Evolutionary conservation across 192 early-diverging fungal genomes (phyloP).

Genomic region (Gaertneriomyces semiglobifer): DNA sequence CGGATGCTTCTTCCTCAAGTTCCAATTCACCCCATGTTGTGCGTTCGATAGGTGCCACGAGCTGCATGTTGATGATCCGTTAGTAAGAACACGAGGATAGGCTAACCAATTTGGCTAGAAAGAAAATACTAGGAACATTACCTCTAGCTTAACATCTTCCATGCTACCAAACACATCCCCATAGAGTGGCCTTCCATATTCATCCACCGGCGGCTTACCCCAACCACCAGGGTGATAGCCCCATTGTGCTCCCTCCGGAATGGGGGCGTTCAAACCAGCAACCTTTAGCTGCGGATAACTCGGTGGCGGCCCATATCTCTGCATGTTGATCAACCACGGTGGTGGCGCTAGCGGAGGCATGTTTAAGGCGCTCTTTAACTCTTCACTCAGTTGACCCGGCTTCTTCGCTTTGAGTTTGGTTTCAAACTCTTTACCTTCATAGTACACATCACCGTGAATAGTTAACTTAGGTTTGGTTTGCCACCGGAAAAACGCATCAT

Average conservation of each 20-base stretch:
- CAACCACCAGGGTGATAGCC: constrained; percentile 94
- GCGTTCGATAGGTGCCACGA: constrained; percentile 66
- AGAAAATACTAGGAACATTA: constrained; percentile 20
- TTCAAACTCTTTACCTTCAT: constrained; percentile 96
- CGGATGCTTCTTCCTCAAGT: constrained; percentile 73
- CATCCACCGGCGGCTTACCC: constrained; percentile 59
- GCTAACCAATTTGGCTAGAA: not conserved
- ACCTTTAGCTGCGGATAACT: constrained; percentile 87
- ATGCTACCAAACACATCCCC: constrained; percentile 89
- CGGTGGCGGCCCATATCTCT: constrained; percentile 93
- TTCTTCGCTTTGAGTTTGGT: constrained; percentile 81
- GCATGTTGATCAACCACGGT: constrained; percentile 98
- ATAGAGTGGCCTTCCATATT: constrained; percentile 86
- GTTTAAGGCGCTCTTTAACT: constrained; percentile 80
- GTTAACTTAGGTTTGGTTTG: constrained; percentile 79
- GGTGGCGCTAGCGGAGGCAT: constrained; percentile 91
- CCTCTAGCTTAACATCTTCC: constrained; percentile 52
- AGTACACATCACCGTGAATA: constrained; percentile 85
- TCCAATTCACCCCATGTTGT: constrained; percentile 90
- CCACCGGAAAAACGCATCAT: constrained; percentile 96
- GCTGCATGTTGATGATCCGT: constrained; percentile 25
- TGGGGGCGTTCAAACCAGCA: constrained; percentile 93
- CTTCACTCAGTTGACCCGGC: constrained; percentile 78
- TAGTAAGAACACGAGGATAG: not conserved
- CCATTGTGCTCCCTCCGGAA: constrained; percentile 97